phyloP scores from a whole-genome alignment of 768 basidiomycete genomes.

The Galerina sulciceps region DNA sequence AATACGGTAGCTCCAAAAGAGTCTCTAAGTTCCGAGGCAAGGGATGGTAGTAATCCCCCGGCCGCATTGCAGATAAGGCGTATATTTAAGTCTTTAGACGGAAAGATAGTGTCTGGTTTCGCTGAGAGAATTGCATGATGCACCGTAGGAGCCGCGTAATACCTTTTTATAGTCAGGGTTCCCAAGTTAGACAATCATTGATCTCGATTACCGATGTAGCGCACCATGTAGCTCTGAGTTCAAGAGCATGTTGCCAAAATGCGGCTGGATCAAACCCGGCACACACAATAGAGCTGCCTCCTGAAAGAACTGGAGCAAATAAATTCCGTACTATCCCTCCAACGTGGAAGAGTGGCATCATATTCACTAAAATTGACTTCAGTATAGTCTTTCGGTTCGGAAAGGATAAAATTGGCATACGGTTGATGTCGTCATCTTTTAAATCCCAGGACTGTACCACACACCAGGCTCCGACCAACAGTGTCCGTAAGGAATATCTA shows the following conservation, averaged over 20 bases:
- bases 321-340: conserved; percentile 65
- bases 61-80: conserved; percentile 57
- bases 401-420: conserved; percentile 29
- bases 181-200: conserved; percentile 1
- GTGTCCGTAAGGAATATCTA: conserved; percentile 43
- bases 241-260: conserved; percentile 48
- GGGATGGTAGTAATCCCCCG: conserved; percentile 55
- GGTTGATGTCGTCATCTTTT: conserved; percentile 44
- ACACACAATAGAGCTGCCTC: conserved; percentile 59
- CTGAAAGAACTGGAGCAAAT: conserved; percentile 59
- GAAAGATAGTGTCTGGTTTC: conserved; percentile 32
- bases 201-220: conserved; percentile 20
- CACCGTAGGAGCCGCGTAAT: conserved; percentile 54
- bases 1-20: conserved; percentile 58
- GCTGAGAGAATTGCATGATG: conserved; percentile 52
- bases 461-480: conserved; percentile 48
- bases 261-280: conserved; percentile 54
- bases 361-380: conserved; percentile 34
- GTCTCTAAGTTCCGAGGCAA: conserved; percentile 50
- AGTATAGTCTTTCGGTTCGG: background rate
- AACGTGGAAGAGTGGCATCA: conserved; percentile 66
- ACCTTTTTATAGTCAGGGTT: conserved; percentile 34
- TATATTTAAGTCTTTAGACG: conserved; percentile 39
- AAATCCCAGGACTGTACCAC: conserved; percentile 49
- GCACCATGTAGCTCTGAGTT: conserved; percentile 53